phyloP scores from a whole-genome alignment of 768 basidiomycete genomes.

The Pisolithus orientalis region DNA sequence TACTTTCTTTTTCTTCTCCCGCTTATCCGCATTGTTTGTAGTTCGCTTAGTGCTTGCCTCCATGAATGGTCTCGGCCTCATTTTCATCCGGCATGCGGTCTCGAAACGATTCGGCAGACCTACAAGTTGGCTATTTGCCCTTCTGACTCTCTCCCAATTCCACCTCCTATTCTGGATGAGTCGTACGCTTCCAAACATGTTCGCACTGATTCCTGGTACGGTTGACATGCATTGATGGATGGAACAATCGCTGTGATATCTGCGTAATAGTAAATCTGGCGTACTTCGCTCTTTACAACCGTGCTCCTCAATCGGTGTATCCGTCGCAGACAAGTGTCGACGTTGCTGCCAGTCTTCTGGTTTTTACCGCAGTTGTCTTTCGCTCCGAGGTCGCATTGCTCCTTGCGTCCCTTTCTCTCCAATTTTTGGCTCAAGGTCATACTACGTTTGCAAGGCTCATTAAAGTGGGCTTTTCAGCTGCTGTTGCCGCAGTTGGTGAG shows the following conservation, averaged over 20 bases:
- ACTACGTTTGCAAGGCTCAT: slow-evolving; percentile 40
- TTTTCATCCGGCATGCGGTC: slow-evolving; percentile 57
- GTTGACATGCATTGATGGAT: slow-evolving; percentile 4
- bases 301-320: slow-evolving; percentile 31
- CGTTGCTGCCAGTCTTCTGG: slow-evolving; percentile 52
- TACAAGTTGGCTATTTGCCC: slow-evolving; percentile 51
- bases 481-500: slow-evolving; percentile 48
- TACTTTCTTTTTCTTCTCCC: neutral
- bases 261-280: slow-evolving; percentile 50
- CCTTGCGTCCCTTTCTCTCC: slow-evolving; percentile 53
- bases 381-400: slow-evolving; percentile 76
- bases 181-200: slow-evolving; percentile 91
- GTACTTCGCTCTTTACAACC: slow-evolving; percentile 39
- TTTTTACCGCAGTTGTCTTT: slow-evolving; percentile 62
- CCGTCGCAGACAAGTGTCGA: slow-evolving; percentile 31
- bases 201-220: slow-evolving; percentile 73
- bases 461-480: slow-evolving; percentile 44
- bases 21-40: slow-evolving; percentile 22
- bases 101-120: slow-evolving; percentile 55
- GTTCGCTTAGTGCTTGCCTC: slow-evolving; percentile 71
- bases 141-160: slow-evolving; percentile 80
- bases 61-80: slow-evolving; percentile 56
- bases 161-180: slow-evolving; percentile 93
- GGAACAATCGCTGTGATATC: neutral
- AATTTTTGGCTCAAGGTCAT: slow-evolving; percentile 39